These are phyloP conservation scores for Cyathus striatus DNA, from an alignment of 768 basidiomycete genomes.

Conservation along the genomic window DNA sequence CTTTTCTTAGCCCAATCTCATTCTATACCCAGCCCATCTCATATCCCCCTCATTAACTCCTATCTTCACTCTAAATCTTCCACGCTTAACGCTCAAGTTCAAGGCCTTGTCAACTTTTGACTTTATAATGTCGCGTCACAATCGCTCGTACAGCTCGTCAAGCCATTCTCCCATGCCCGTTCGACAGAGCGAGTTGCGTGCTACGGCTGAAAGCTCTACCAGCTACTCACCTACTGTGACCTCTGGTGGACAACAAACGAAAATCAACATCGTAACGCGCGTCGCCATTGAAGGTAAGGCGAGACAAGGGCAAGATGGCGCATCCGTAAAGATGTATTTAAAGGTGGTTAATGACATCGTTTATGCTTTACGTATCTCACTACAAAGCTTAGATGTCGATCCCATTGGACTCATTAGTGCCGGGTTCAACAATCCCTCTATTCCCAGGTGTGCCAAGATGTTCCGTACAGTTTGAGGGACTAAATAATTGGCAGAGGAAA, in stretches of 20 bases:
- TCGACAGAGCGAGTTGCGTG: slow-evolving; percentile 11
- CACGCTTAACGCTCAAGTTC: no score
- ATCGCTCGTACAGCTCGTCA: slow-evolving; percentile 17
- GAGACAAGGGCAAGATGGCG: slow-evolving; percentile 60
- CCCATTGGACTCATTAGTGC: slow-evolving; percentile 58
- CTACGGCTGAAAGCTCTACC: slow-evolving; percentile 14
- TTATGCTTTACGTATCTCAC: slow-evolving; percentile 1
- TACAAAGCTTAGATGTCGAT: slow-evolving; percentile 46
- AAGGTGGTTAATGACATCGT: slow-evolving; percentile 41
- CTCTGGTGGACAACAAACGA: slow-evolving; percentile 35
- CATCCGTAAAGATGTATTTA: slow-evolving; percentile 68
- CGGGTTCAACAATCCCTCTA: slow-evolving; percentile 66
- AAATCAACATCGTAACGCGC: slow-evolving; percentile 66
- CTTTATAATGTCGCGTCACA: slow-evolving; percentile 7
- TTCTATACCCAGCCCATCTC: no score
- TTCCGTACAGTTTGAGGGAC: neutral
- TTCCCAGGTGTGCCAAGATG: slow-evolving; percentile 54
- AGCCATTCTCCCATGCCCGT: slow-evolving; percentile 9
- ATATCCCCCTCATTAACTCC: no score
- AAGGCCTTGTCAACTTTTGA: no score
- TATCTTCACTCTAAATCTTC: no score
- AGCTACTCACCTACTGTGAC: slow-evolving; percentile 45
- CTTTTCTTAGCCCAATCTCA: neutral
- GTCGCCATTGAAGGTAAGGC: slow-evolving; percentile 73
- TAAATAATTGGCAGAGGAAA: slow-evolving; percentile 53